phyloP scores from a whole-genome alignment of 2,329 filamentous ascomycete genomes.

The Fusarium sp. region DNA sequence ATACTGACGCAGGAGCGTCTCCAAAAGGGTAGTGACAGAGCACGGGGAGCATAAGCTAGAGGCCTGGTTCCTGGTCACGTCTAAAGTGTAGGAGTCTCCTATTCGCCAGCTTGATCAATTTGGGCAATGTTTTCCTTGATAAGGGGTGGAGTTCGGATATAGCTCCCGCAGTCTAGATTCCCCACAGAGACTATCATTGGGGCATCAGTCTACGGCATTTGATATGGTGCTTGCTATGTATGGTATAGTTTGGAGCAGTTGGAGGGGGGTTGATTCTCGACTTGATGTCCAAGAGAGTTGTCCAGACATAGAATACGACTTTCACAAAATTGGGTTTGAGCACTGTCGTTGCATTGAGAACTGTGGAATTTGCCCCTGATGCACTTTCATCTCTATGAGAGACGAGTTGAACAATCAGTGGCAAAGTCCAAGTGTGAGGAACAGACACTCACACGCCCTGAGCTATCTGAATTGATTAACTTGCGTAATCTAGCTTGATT shows the following conservation, averaged over 20 bases:
- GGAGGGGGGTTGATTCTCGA: background rate
- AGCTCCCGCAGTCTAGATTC: constrained; percentile 13
- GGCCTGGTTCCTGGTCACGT: background rate
- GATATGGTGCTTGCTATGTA: background rate
- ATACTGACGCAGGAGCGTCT: background rate
- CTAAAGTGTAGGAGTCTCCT: background rate
- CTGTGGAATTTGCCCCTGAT: background rate
- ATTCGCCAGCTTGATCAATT: constrained; percentile 2
- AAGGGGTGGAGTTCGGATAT: constrained; percentile 19
- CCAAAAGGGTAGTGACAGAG: background rate
- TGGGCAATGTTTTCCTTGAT: background rate
- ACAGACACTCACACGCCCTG: background rate
- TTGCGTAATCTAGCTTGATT: background rate
- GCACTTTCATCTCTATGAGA: background rate
- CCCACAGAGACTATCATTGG: background rate
- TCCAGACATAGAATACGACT: background rate
- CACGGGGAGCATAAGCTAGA: background rate
- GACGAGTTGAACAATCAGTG: background rate
- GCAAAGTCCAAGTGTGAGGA: background rate
- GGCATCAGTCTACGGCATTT: background rate
- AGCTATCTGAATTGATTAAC: background rate
- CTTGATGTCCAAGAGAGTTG: background rate
- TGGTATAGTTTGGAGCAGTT: background rate
- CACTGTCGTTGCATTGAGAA: background rate
- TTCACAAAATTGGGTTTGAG: background rate